Percentiles rank a stretch among this genome's conserved stretches.
Evolutionary conservation across 2,329 filamentous ascomycete species (phyloP).

Genomic region (Epichloe bromicola): DNA sequence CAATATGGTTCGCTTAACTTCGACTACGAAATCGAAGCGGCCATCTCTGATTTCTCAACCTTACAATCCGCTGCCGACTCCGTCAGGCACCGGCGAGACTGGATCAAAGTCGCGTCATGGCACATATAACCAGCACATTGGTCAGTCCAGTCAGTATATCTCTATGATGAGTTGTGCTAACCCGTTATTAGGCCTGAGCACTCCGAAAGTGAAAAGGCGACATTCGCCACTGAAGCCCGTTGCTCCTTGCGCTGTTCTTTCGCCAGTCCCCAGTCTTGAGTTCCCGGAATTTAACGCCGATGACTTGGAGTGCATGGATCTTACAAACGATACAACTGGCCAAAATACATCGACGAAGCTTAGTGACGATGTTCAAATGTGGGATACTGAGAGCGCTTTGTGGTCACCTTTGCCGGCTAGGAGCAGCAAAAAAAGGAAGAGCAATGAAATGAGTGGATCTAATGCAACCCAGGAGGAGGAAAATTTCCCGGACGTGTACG

Average conservation of each 20-base stretch:
- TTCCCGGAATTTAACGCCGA: conserved; percentile 23
- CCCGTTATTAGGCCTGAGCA: background rate
- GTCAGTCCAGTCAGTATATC: conserved; percentile 1
- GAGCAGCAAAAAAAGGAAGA: conserved; percentile 38
- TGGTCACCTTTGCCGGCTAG: conserved; percentile 25
- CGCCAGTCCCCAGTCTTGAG: conserved; percentile 16
- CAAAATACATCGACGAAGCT: conserved; percentile 24
- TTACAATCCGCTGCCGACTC: conserved; percentile 29
- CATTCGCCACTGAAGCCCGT: conserved; percentile 16
- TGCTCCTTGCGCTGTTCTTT: conserved; percentile 6
- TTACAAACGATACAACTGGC: conserved; percentile 23
- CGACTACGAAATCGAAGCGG: conserved; percentile 30
- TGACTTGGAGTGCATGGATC: conserved; percentile 26
- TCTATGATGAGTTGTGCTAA: background rate
- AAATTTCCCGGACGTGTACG: conserved; percentile 42
- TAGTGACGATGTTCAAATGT: conserved; percentile 25
- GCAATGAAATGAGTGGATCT: conserved; percentile 29
- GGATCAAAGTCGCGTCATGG: conserved; percentile 9
- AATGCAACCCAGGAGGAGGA: conserved; percentile 25
- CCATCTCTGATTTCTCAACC: conserved; percentile 30
- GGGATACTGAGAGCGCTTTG: conserved; percentile 29
- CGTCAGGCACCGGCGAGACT: conserved; percentile 15
- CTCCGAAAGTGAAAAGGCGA: conserved; percentile 12
- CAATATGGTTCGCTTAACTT: conserved; percentile 33
- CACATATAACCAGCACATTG: conserved; percentile 4